Evolutionary conservation across 164 flowering plant genomes (phyloP).

Genomic region (Magnolia sinica): DNA sequence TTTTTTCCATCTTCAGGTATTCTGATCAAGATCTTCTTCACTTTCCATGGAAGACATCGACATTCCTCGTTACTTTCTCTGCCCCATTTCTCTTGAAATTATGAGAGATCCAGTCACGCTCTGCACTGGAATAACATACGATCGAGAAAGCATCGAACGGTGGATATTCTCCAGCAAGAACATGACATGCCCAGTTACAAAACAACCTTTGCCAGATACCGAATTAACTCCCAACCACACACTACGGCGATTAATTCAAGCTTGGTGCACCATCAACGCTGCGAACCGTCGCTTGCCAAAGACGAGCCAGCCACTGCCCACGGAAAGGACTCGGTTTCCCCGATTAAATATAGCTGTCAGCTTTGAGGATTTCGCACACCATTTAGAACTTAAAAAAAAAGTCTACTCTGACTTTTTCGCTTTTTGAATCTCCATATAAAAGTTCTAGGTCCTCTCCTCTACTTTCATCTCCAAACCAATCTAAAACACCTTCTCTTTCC

Average conservation of each 20-base stretch:
- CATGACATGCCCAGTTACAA: slow-evolving; percentile 64
- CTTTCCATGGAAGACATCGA: slow-evolving; percentile 45
- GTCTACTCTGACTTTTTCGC: background rate
- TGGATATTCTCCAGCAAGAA: slow-evolving; percentile 60
- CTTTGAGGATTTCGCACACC: background rate
- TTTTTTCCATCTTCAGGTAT: background rate
- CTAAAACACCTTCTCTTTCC: background rate
- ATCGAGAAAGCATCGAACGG: slow-evolving; percentile 61
- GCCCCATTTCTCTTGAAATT: slow-evolving; percentile 77
- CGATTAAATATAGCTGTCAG: background rate
- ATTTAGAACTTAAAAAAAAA: background rate
- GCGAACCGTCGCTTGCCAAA: slow-evolving; percentile 1
- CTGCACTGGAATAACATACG: slow-evolving; percentile 80
- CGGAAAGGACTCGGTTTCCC: background rate
- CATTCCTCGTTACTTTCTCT: slow-evolving; percentile 60
- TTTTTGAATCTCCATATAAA: background rate
- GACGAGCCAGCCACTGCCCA: background rate
- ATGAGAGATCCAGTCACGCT: slow-evolving; percentile 85
- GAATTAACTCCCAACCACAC: slow-evolving; percentile 75
- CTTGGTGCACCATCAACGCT: slow-evolving; percentile 72
- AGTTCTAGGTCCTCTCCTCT: background rate
- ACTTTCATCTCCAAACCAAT: background rate
- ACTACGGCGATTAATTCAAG: slow-evolving; percentile 72
- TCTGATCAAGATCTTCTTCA: background rate
- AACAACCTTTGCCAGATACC: slow-evolving; percentile 29